A percentile compares a stretch with the other conserved stretches of the same genome.
Evolutionary conservation across 192 early-diverging fungal species (phyloP).

Genomic region (Backusella psychrophila): DNA sequence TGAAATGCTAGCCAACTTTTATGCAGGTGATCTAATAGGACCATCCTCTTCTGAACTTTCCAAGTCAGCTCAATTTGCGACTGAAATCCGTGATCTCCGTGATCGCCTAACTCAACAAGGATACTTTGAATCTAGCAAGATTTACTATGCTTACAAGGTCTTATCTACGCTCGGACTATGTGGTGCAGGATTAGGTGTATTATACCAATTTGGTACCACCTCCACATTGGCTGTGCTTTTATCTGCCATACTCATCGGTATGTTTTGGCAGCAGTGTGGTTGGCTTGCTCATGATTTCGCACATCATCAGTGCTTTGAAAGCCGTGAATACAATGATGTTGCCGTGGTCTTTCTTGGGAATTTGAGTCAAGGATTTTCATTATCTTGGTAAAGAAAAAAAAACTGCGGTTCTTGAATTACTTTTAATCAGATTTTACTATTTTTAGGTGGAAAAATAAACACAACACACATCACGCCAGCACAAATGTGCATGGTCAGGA

Average conservation of each 20-base stretch:
- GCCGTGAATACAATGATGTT: constrained; percentile 58
- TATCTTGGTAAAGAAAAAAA: constrained; percentile 49
- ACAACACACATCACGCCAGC: constrained; percentile 80
- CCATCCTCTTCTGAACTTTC: constrained; percentile 15
- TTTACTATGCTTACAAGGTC: constrained; percentile 66
- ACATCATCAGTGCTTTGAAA: constrained; percentile 77
- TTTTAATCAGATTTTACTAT: constrained; percentile 3
- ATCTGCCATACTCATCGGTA: constrained; percentile 56
- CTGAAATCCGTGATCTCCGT: constrained; percentile 60
- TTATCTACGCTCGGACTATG: constrained; percentile 52
- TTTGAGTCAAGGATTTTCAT: constrained; percentile 75
- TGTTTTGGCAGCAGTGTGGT: constrained; percentile 83
- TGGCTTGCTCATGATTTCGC: constrained; percentile 83
- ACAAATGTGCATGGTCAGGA: constrained; percentile 81
- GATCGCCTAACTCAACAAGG: constrained; percentile 50
- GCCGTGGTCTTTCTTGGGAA: constrained; percentile 69
- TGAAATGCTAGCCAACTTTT: constrained; percentile 67
- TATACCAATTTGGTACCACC: constrained; percentile 49
- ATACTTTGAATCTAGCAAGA: constrained; percentile 62
- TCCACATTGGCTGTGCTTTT: constrained; percentile 53
- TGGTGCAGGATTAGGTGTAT: constrained; percentile 42
- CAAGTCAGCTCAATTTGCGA: constrained; percentile 54
- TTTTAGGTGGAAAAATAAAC: constrained; percentile 83
- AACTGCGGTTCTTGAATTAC: not conserved
- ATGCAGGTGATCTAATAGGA: constrained; percentile 64